Conservation (phyloP, 1,284 basidiomycete species). For the Leccinum subrobustum region DNA sequence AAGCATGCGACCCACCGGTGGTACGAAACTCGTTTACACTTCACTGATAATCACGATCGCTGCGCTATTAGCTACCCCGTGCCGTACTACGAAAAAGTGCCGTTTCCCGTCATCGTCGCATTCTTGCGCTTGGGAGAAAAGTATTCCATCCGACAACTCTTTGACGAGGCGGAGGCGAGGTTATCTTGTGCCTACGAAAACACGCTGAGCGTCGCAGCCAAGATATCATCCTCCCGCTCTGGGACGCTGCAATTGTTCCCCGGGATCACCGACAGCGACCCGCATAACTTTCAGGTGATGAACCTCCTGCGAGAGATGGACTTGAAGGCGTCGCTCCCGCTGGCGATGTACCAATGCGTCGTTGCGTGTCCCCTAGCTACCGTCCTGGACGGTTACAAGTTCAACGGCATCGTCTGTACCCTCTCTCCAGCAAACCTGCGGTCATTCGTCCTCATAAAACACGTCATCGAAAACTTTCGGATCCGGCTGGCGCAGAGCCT, state of each 20-base stretch:
- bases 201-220: slow-evolving; percentile 4
- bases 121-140: slow-evolving; percentile 26
- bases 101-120: slow-evolving; percentile 3
- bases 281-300: slow-evolving; percentile 20
- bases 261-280: slow-evolving; percentile 11
- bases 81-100: slow-evolving; percentile 1
- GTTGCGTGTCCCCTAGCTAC: neutral
- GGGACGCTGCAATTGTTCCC: slow-evolving; percentile 1
- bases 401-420: neutral
- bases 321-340: slow-evolving; percentile 13
- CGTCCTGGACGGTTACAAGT: slow-evolving; percentile 15
- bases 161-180: slow-evolving; percentile 12
- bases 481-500: neutral
- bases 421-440: slow-evolving; percentile 11
- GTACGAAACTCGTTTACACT: neutral
- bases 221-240: slow-evolving; percentile 2
- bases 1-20: neutral
- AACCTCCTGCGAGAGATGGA: slow-evolving; percentile 18
- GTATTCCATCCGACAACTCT: slow-evolving; percentile 16
- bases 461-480: slow-evolving; percentile 1
- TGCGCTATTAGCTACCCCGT: slow-evolving; percentile 10
- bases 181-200: slow-evolving; percentile 6
- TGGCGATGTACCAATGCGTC: slow-evolving; percentile 16
- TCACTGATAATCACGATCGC: neutral
- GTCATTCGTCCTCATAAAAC: slow-evolving; percentile 10